phyloP scores from a whole-genome alignment of 2,329 filamentous ascomycete species.

The Penicillium palitans region DNA sequence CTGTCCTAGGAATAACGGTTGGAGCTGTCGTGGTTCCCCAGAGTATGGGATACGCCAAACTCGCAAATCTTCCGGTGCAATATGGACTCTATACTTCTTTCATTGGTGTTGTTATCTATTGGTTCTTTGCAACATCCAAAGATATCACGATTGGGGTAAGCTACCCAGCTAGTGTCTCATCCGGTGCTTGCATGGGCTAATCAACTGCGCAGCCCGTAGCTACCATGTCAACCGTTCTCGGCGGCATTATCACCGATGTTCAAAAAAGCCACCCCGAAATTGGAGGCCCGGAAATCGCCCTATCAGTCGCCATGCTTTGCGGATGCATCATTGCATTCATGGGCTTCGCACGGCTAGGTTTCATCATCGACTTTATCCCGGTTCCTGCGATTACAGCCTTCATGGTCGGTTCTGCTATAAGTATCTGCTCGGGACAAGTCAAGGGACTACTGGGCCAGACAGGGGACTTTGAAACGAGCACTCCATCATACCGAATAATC shows the following conservation, averaged over 20 bases:
- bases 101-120: constrained; percentile 90
- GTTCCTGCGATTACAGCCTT: constrained; percentile 13
- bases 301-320: constrained; percentile 70
- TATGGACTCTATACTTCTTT: constrained; percentile 92
- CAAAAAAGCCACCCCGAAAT: constrained; percentile 54
- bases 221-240: constrained; percentile 85
- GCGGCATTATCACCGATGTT: constrained; percentile 70
- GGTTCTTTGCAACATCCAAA: constrained; percentile 95
- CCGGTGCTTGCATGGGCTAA: neutral
- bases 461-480: constrained; percentile 65
- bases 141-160: constrained; percentile 91
- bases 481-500: constrained; percentile 73
- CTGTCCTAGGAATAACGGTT: constrained; percentile 56
- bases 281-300: constrained; percentile 66
- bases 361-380: constrained; percentile 14
- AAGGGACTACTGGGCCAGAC: constrained; percentile 53
- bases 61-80: constrained; percentile 73
- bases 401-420: constrained; percentile 14
- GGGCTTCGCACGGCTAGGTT: constrained; percentile 71
- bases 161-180: constrained; percentile 19
- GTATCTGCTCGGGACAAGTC: constrained; percentile 10
- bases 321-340: constrained; percentile 74
- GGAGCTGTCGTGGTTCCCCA: constrained; percentile 85
- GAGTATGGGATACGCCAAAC: constrained; percentile 85
- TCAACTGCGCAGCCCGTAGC: constrained; percentile 69